These are phyloP conservation scores for Candida smagusa DNA, from an alignment of 1,139 yeast species.

Conservation along the genomic window DNA sequence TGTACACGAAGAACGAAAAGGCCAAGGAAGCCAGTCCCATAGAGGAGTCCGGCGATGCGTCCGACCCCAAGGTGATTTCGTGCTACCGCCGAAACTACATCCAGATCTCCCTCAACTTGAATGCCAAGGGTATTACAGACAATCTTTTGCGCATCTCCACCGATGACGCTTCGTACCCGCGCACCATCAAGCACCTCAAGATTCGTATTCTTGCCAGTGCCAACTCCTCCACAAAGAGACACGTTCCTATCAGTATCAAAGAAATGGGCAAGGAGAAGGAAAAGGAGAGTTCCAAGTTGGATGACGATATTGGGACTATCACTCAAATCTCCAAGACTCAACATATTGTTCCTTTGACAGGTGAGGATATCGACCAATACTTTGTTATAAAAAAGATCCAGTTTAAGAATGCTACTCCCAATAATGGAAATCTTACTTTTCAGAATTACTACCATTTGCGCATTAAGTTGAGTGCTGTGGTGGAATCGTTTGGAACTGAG, in stretches of 20 bases:
- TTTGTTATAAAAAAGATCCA: constrained; percentile 46
- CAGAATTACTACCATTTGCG: constrained; percentile 56
- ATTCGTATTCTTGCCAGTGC: constrained; percentile 39
- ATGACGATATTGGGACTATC: constrained; percentile 21
- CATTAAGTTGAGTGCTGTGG: constrained; percentile 43
- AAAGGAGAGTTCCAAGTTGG: constrained; percentile 1
- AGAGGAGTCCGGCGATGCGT: constrained; percentile 1
- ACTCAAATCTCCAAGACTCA: constrained; percentile 21
- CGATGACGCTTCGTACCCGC: constrained; percentile 34
- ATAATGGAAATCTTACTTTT: constrained; percentile 55
- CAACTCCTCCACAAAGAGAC: constrained; percentile 25
- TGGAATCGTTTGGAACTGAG: constrained; percentile 14
- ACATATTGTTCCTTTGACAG: constrained; percentile 31
- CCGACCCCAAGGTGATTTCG: constrained; percentile 39
- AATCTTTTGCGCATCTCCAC: constrained; percentile 30
- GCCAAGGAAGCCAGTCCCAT: constrained; percentile 1
- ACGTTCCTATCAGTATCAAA: constrained; percentile 33
- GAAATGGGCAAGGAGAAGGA: constrained; percentile 13
- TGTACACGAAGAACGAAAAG: constrained; percentile 20
- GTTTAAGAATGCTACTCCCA: constrained; percentile 62
- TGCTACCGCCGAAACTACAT: constrained; percentile 48
- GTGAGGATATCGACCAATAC: constrained; percentile 28
- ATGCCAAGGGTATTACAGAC: constrained; percentile 29
- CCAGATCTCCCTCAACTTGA: constrained; percentile 36
- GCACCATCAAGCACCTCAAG: constrained; percentile 39